Evolutionary conservation across 495 filamentous ascomycete species (phyloP).

Genomic region (Annulohypoxylon maeteangense): DNA sequence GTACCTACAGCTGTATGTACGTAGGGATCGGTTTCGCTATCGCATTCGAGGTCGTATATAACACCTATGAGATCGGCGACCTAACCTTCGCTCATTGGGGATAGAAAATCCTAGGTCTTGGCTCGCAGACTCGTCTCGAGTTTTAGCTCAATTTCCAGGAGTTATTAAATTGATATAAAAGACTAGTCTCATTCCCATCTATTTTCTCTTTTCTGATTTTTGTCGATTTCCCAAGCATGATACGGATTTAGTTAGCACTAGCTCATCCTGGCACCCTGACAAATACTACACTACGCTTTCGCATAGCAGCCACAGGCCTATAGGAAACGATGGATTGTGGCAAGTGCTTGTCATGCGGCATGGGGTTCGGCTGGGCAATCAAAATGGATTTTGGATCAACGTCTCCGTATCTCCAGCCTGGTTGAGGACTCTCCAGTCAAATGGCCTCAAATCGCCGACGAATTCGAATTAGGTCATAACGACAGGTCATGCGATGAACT

Average conservation of each 20-base stretch:
- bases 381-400: conserved; percentile 8
- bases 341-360: conserved; percentile 28
- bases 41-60: conserved; percentile 16
- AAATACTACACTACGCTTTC: conserved; percentile 2
- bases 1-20: neutral
- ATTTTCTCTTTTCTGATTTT: neutral
- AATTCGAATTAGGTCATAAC: neutral
- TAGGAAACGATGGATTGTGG: conserved; percentile 27
- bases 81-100: conserved; percentile 6
- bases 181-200: conserved; percentile 4
- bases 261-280: conserved; percentile 2
- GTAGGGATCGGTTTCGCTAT: conserved; percentile 32
- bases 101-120: conserved; percentile 12
- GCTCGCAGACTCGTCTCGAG: conserved; percentile 15
- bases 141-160: conserved; percentile 6
- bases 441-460: neutral
- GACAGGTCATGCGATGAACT: conserved; percentile 1
- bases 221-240: neutral
- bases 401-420: conserved; percentile 3
- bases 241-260: conserved; percentile 14
- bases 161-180: conserved; percentile 24
- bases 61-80: conserved; percentile 23
- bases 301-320: conserved; percentile 21
- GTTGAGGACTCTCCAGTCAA: conserved; percentile 9
- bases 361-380: conserved; percentile 21